Conservation (phyloP, 495 filamentous ascomycete species). For the Rostrohypoxylon terebratum region DNA sequence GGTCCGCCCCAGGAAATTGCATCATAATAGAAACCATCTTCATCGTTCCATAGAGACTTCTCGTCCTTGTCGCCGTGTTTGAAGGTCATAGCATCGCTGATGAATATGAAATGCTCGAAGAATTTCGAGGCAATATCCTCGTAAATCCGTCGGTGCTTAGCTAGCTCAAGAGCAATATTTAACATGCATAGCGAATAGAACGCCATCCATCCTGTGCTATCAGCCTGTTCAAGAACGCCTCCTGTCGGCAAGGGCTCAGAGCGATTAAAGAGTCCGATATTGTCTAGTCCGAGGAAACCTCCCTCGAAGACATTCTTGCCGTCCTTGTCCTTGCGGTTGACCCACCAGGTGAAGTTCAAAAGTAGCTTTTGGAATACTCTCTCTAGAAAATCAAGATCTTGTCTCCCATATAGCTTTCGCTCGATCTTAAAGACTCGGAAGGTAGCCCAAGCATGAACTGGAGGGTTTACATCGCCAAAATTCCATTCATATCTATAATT, state of each 20-base stretch:
- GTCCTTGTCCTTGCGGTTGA: conserved; percentile 92
- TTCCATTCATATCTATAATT: conserved; percentile 87
- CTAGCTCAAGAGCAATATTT: conserved; percentile 93
- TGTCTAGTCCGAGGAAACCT: conserved; percentile 95
- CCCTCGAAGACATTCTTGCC: conserved; percentile 98
- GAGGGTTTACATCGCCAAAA: conserved; percentile 96
- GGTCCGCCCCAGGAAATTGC: conserved; percentile 95
- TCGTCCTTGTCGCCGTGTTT: conserved; percentile 78
- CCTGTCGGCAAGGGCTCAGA: conserved; percentile 95
- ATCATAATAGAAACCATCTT: conserved; percentile 98
- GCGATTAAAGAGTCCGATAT: conserved; percentile 98
- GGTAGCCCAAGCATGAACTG: conserved; percentile 94
- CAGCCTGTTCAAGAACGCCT: conserved; percentile 92
- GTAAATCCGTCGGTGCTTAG: conserved; percentile 95
- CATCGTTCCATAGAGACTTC: conserved; percentile 91
- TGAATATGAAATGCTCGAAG: conserved; percentile 98
- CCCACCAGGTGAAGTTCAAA: conserved; percentile 99
- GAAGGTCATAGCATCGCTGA: conserved; percentile 97
- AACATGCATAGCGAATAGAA: conserved; percentile 96
- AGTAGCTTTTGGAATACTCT: conserved; percentile 96
- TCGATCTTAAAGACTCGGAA: conserved; percentile 98
- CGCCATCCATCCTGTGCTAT: conserved; percentile 98
- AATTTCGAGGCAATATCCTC: conserved; percentile 99
- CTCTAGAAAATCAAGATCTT: conserved; percentile 95
- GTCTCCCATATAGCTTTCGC: conserved; percentile 93